Base-by-base conservation (phyloP, 2,329 filamentous ascomycete species). In the Elsinoe fawcettii region DNA sequence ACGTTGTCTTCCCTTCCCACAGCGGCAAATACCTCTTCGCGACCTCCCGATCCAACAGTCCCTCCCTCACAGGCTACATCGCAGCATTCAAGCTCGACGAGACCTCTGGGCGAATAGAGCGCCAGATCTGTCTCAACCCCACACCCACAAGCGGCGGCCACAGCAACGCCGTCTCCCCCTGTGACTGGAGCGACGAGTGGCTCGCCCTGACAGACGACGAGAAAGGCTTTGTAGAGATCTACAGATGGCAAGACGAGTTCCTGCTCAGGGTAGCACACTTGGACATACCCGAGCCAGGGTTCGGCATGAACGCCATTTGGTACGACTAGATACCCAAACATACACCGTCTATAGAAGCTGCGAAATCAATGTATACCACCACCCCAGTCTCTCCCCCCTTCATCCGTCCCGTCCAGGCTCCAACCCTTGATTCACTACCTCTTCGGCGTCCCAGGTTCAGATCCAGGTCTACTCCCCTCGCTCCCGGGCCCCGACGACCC, bases 291-390 rank as follows among this genome's bases (percentile, higher is more conserved):
- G 90, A 95, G 74, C 88, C 87, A n/a, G 90, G 90, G 1, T 95
- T 95, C 69, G 89, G 89, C 1, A 95, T 95, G 90, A 95, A 95
- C 73, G 89, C 89, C n/a, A 90, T 95, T 61, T 95, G 90, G 90
- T 93, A 93, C 70, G 87, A 95, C 72, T 89, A 66, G 67, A 51
- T 36, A 36, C 12, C 14, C 25, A 9, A 14, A 22, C 23, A 34
- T 30, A 51, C 27, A 30, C 25, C 14, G 5, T 6, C 25, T 25
- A 51, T 25, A 25, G 30, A 51, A 51, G 14, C 6, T 16, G 20
- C 27, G n/a, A 12, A 34, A 14, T 34, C 16, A 37, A 6, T 37
- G 5, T 37, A 37, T 14, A 32, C 30, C 5, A 32, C 30, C 6
- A 32, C 30, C 30, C 30, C n/a, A n/a, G n/a, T n/a, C n/a, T n/a